Conservation (phyloP, 2,329 filamentous ascomycete genomes). For the Tolypocladium cylindrosporum region DNA sequence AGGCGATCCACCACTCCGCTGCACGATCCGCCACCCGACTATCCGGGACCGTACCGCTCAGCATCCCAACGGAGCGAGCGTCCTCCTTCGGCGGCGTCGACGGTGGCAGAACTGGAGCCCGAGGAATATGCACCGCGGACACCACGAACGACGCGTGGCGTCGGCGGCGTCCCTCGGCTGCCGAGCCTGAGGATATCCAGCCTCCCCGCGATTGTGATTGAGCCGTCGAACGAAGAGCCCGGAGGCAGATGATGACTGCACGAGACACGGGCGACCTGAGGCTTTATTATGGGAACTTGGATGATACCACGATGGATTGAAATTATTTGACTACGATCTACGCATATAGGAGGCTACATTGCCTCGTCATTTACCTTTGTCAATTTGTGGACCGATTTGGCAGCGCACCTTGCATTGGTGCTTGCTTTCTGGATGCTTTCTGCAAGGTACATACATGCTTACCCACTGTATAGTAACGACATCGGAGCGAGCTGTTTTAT, state of each 20-base stretch:
- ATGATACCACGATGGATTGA: neutral
- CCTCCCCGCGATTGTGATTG: constrained; percentile 40
- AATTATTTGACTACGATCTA: neutral
- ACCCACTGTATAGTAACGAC: neutral
- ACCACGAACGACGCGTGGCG: constrained; percentile 20
- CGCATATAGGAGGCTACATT: neutral
- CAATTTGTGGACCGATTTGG: neutral
- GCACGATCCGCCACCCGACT: constrained; percentile 41
- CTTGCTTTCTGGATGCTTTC: neutral
- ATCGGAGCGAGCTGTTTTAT: neutral
- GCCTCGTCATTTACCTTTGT: neutral
- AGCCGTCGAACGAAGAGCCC: constrained; percentile 3
- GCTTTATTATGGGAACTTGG: neutral
- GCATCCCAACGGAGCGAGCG: constrained; percentile 12
- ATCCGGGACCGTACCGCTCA: constrained; percentile 29
- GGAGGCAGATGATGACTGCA: neutral
- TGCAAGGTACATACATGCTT: neutral
- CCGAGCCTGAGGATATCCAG: constrained; percentile 39
- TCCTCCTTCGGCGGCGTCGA: neutral
- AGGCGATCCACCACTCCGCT: constrained; percentile 30
- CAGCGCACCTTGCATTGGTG: neutral
- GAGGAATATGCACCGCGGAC: neutral
- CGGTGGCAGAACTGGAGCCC: constrained; percentile 6
- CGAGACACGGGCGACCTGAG: neutral
- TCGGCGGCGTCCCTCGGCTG: constrained; percentile 34